Evolutionary conservation across 768 basidiomycete genomes (phyloP), one percentile per base, ranked within the genome.

Genomic region (Mycena albidolilacea): DNA sequence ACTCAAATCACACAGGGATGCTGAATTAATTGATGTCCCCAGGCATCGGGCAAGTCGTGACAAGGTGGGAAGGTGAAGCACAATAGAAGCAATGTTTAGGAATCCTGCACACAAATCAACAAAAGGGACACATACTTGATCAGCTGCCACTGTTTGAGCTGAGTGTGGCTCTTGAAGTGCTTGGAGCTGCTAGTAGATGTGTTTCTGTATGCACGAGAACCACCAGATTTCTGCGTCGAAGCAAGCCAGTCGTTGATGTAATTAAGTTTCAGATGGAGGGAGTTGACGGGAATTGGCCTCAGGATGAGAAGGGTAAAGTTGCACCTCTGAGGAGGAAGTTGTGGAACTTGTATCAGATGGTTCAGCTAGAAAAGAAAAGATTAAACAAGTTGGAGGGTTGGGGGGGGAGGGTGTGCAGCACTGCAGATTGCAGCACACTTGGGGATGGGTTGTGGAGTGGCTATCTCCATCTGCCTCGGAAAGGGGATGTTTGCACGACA

Each of bases 61-160:
- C 1, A 35, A 63, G 46, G 62, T 63, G 62, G 12, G 44, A 48
- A 7, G 1, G 35, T 1, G 46, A 23, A 7, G 44, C 19, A 15
- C 62, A 63, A 21, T 48, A 50, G 46, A 35, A 63, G 44, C 62
- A 63, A 7, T 30, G 35, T 12, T 65, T 65, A 39, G 38, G 10
- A 3, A 11, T 41, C 41, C 38, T 65, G 12, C 19, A 54, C 4
- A 21, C 23, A 21, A 5, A 35, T 5, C 30, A 15, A 19, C 37
- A 30, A 30, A 30, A 30, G 30, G 30, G 3, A 30, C 30, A n/a
- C 15, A 11, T 30, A 63, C 7, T 11, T 9, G 7, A 65, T 48
- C 3, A 12, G 50, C 46, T 3, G 52, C 10, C 0, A 3, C 21
- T 41, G 54, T 0, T 52, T n/a, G 6, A 6, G 6, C 23, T 6